Conservation (phyloP, 2,329 filamentous ascomycete species). For the Alternaria gaisen region DNA sequence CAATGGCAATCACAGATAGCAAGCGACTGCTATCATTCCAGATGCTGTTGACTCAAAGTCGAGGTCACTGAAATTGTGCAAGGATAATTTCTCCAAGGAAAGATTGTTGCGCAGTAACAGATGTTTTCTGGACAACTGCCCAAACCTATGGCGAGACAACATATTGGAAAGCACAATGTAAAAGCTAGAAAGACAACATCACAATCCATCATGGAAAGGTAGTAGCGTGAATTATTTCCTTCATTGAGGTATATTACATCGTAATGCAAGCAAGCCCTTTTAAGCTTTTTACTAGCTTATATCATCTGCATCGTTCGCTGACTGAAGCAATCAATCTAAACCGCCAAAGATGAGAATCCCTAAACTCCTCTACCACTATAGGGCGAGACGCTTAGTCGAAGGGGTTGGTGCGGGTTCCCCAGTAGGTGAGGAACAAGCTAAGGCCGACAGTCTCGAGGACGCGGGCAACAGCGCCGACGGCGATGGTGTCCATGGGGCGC, state of each 20-base stretch:
- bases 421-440: slow-evolving; percentile 93
- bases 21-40: neutral
- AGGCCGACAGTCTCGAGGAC: slow-evolving; percentile 93
- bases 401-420: slow-evolving; percentile 93
- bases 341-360: slow-evolving; percentile 33
- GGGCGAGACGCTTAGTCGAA: slow-evolving; percentile 70
- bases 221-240: slow-evolving; percentile 18
- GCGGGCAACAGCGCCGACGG: slow-evolving; percentile 83
- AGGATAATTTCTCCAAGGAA: neutral
- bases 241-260: slow-evolving; percentile 41
- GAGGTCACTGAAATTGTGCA: neutral
- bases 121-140: no score
- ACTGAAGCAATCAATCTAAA: slow-evolving; percentile 39
- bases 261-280: slow-evolving; percentile 29
- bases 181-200: neutral
- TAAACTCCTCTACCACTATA: slow-evolving; percentile 27
- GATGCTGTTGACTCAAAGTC: neutral
- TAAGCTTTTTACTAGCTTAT: slow-evolving; percentile 34
- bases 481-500: slow-evolving; percentile 88
- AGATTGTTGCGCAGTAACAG: no score
- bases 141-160: neutral
- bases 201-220: neutral
- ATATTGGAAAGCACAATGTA: neutral
- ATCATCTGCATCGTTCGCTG: slow-evolving; percentile 31
- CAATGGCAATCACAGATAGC: no score